These are phyloP conservation scores for Trifolium pratense DNA, from an alignment of 306 rosid genomes.

Conservation along the genomic window DNA sequence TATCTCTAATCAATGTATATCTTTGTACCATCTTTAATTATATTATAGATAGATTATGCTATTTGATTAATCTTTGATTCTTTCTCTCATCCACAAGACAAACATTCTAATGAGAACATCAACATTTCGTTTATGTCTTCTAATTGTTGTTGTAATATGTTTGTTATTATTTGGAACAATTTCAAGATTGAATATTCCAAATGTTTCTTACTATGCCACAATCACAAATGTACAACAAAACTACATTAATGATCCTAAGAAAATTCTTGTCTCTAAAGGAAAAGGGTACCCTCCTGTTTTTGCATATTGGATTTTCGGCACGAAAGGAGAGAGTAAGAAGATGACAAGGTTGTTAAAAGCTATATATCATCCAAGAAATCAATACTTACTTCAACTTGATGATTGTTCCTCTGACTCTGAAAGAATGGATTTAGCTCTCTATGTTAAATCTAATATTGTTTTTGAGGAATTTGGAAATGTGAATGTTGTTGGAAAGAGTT, in stretches of 20 bases:
- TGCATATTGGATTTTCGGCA: slow-evolving; percentile 72
- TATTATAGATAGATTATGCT: background rate
- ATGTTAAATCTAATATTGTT: slow-evolving; percentile 50
- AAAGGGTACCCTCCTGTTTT: slow-evolving; percentile 62
- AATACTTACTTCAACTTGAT: slow-evolving; percentile 72
- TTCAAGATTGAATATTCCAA: slow-evolving; percentile 51
- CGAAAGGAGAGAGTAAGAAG: slow-evolving; percentile 55
- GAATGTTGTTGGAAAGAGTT: slow-evolving; percentile 65
- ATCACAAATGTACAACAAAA: slow-evolving; percentile 37
- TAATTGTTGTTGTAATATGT: slow-evolving; percentile 38
- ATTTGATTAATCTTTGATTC: slow-evolving; percentile 8
- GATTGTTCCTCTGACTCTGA: slow-evolving; percentile 56
- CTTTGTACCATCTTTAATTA: slow-evolving; percentile 8
- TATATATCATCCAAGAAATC: slow-evolving; percentile 77
- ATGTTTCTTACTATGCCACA: slow-evolving; percentile 36
- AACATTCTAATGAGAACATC: slow-evolving; percentile 55
- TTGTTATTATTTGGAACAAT: slow-evolving; percentile 49
- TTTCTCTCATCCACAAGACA: background rate
- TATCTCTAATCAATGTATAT: slow-evolving; percentile 25
- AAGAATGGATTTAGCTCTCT: slow-evolving; percentile 53
- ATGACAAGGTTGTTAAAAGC: slow-evolving; percentile 68
- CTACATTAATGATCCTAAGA: slow-evolving; percentile 6
- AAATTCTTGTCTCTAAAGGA: slow-evolving; percentile 49
- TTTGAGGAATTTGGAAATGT: slow-evolving; percentile 65
- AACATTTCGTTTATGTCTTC: slow-evolving; percentile 52